These are phyloP conservation scores for Colletotrichum tofieldiae DNA, from an alignment of 2,329 filamentous ascomycete genomes.

Conservation along the genomic window DNA sequence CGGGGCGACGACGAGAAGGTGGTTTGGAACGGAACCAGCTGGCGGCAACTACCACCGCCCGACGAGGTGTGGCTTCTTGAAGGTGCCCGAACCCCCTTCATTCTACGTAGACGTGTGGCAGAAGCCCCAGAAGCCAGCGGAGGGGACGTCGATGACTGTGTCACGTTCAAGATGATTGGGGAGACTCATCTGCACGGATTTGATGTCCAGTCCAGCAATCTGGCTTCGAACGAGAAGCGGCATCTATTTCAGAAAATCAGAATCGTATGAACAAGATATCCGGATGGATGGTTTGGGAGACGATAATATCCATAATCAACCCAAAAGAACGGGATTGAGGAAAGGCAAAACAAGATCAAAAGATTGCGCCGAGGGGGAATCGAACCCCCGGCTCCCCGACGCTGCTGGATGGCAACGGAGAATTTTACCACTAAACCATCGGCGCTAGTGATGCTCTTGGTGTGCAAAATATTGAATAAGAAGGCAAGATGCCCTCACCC, in stretches of 20 bases:
- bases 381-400: constrained; percentile 31
- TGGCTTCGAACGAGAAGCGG: neutral
- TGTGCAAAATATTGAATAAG: no score
- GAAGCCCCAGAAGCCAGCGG: neutral
- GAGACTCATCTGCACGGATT: neutral
- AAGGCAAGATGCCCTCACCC: no score
- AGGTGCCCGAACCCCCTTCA: neutral
- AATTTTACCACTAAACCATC: constrained; percentile 34
- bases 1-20: neutral
- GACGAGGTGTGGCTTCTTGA: neutral
- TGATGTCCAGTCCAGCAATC: neutral
- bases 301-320: no score
- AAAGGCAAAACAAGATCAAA: neutral
- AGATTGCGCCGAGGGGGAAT: constrained; percentile 20
- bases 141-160: neutral
- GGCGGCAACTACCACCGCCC: no score
- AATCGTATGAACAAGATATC: neutral
- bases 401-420: constrained; percentile 28
- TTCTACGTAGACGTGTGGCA: neutral
- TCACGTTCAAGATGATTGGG: neutral
- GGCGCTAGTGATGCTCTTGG: neutral
- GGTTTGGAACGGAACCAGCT: neutral
- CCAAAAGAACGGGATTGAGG: no score
- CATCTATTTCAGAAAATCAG: neutral
- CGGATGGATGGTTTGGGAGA: no score